These are phyloP conservation scores for Conticribra weissflogii DNA, from an alignment of 108 stramenopile species.

Conservation along the genomic window DNA sequence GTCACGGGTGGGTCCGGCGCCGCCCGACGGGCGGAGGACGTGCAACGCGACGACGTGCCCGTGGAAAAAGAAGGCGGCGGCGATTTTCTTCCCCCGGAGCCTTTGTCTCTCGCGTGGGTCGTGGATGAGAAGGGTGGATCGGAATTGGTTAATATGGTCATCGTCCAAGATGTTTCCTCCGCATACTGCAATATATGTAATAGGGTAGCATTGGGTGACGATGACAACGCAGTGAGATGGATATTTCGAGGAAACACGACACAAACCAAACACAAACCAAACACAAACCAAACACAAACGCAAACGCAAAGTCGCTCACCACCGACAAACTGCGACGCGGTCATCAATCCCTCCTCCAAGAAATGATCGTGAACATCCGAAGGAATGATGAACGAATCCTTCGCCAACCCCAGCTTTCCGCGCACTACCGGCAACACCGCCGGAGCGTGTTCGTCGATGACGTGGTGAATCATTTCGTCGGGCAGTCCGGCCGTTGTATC, in stretches of 20 bases:
- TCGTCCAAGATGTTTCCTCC: constrained; percentile 76
- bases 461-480: constrained; percentile 54
- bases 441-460: constrained; percentile 61
- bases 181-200: no score
- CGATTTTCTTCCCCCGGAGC: constrained; percentile 36
- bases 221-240: no score
- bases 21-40: neutral
- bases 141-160: constrained; percentile 50
- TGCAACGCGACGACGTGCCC: constrained; percentile 72
- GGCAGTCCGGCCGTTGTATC: no score
- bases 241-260: no score
- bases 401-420: constrained; percentile 50
- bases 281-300: no score
- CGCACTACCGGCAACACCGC: constrained; percentile 51
- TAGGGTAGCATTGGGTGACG: no score
- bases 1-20: neutral
- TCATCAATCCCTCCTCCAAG: constrained; percentile 49
- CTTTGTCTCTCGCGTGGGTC: constrained; percentile 15
- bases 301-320: constrained; percentile 18
- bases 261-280: no score
- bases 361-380: constrained; percentile 75
- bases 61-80: constrained; percentile 68
- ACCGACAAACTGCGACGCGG: constrained; percentile 59
- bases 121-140: constrained; percentile 16
- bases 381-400: constrained; percentile 70